Percentiles rank a stretch among this genome's conserved stretches.
phyloP scores from a whole-genome alignment of 345 rosid species.

The Ailanthus altissimus region DNA sequence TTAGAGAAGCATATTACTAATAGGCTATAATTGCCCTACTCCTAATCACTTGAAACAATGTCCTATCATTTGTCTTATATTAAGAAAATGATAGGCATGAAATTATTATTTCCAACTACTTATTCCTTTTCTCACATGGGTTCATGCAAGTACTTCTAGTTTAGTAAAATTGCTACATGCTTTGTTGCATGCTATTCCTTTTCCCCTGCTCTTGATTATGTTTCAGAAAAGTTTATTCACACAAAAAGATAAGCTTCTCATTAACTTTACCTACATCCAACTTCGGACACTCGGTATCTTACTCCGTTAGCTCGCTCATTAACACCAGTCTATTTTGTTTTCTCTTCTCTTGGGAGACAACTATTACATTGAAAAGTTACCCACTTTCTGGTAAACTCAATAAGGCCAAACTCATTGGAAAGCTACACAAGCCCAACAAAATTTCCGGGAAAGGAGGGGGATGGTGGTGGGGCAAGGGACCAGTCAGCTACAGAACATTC shows the following conservation, averaged over 20 bases:
- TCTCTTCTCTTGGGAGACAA: slow-evolving; percentile 29
- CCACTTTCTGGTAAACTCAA: slow-evolving; percentile 16
- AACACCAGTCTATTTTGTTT: slow-evolving; percentile 12
- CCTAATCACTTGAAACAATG: neutral
- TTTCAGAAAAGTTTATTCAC: neutral
- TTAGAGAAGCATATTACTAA: neutral
- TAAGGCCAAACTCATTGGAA: neutral
- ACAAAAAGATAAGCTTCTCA: slow-evolving; percentile 6
- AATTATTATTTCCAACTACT: neutral
- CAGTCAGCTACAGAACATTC: neutral
- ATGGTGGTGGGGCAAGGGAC: slow-evolving; percentile 9
- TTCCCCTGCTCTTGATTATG: neutral
- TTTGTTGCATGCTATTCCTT: neutral
- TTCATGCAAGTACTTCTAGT: neutral
- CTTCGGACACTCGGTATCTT: neutral
- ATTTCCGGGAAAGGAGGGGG: neutral
- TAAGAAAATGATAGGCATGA: neutral
- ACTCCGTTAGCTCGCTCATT: slow-evolving; percentile 9
- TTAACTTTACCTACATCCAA: slow-evolving; percentile 6
- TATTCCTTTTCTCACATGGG: slow-evolving; percentile 8
- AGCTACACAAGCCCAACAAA: neutral
- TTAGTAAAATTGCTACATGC: neutral
- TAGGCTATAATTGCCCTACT: neutral
- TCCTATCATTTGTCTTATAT: neutral
- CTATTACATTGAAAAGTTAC: neutral